Conservation (phyloP, 768 basidiomycete species). For the Lactarius evosmus region DNA sequence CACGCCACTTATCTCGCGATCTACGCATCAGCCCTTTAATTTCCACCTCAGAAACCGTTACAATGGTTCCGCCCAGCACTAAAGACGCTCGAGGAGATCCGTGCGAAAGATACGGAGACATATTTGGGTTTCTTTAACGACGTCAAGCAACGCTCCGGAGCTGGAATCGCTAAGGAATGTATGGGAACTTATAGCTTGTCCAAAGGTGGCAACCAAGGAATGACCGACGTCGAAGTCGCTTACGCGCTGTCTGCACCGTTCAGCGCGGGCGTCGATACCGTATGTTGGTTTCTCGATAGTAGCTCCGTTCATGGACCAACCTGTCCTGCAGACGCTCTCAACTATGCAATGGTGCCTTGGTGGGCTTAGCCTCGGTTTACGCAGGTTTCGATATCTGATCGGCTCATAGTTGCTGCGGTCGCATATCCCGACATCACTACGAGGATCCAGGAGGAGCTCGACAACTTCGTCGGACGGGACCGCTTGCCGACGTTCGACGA, state of each 20-base stretch:
- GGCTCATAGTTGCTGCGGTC: conserved; percentile 6
- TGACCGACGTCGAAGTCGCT: conserved; percentile 14
- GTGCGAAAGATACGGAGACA: background rate
- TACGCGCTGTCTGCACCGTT: conserved; percentile 20
- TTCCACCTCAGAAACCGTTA: conserved; percentile 1
- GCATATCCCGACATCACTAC: conserved; percentile 21
- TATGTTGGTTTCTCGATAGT: background rate
- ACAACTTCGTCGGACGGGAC: conserved; percentile 21
- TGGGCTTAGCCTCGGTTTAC: background rate
- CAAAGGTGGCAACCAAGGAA: background rate
- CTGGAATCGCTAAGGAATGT: conserved; percentile 13
- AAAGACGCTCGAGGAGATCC: background rate
- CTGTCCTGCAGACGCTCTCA: conserved; percentile 9
- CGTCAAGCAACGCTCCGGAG: conserved; percentile 8
- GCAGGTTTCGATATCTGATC: background rate
- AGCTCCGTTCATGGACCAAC: background rate
- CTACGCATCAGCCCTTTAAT: no score
- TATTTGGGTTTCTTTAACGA: conserved; percentile 1
- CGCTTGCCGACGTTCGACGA: conserved; percentile 27
- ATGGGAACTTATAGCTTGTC: conserved; percentile 14
- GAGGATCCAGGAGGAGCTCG: conserved; percentile 27
- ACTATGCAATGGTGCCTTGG: conserved; percentile 8
- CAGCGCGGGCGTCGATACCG: conserved; percentile 22
- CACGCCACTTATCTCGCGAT: background rate
- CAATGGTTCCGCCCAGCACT: conserved; percentile 23